Evolutionary conservation across 805 yeast genomes (phyloP), one percentile per base, ranked within the genome.

Genomic region (Yamadazyma nakazawae): DNA sequence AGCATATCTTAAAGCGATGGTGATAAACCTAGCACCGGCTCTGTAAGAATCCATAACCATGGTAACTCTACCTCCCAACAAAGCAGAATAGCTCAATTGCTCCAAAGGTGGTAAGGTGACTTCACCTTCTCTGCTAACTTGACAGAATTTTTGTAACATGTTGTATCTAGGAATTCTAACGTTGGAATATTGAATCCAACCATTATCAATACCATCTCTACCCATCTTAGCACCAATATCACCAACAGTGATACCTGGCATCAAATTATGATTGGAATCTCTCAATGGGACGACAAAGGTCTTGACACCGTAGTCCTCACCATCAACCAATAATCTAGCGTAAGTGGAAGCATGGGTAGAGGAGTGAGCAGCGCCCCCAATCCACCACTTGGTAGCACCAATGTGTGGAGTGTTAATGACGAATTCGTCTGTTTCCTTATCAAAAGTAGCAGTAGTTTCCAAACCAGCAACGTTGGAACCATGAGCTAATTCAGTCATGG

Each of bases 401-500:
- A 72, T 65, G 53, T 72, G 76, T 5, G 77, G 77, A 26, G 77
- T 72, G 59, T 69, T 68, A 51, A 72, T 66, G 46, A 72, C 54
- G 50, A 72, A 72, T 55, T 71, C 72, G 54, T 72, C 77, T 19
- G 61, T 62, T 45, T 60, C 63, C 40, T 57, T 58, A 51, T 72
- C 77, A 43, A 68, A 71, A 37, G 74, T 64, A 26, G 81, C 81
- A 21, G 69, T 67, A 34, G 83, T 79, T 63, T 78, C 82, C 72
- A 78, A 74, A 44, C 82, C 78, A 7, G 70, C 77, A 37, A 81
- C 83, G 54, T 79, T 81, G 19, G 82, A 78, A 49, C 82, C 82
- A 57, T 81, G 85, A 54, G 80, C 81, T 57, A 82, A 80, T 63
- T 81, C 85, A 34, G 85, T 81, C 66, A 81, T 74, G 28, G 82